Conservation (phyloP, 192 early-diverging fungal species). For the Coemansia sp. region DNA sequence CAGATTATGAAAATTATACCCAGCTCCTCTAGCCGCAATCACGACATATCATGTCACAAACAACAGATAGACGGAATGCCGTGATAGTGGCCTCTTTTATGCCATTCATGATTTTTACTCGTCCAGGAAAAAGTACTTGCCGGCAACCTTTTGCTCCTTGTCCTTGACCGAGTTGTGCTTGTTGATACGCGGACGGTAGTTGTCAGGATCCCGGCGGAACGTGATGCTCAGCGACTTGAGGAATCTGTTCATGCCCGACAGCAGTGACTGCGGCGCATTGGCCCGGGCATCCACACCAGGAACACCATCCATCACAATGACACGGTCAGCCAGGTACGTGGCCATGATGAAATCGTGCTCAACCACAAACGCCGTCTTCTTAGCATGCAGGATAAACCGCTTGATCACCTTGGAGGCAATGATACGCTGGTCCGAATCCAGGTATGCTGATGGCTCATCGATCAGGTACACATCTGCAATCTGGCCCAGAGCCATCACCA, state of each 20-base stretch:
- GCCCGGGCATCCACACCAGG: constrained; percentile 85
- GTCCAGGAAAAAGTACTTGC: constrained; percentile 69
- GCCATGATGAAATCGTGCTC: constrained; percentile 99
- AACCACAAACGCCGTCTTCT: constrained; percentile 97
- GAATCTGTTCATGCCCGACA: constrained; percentile 97
- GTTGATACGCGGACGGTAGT: constrained; percentile 98
- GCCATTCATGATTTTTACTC: constrained; percentile 26
- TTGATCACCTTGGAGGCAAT: constrained; percentile 99
- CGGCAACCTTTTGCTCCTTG: constrained; percentile 87
- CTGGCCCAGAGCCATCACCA: constrained; percentile 82
- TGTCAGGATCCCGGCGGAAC: constrained; percentile 96
- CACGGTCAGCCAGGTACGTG: constrained; percentile 94
- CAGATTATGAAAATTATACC: too few relatives aligned
- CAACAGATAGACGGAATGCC: too few relatives aligned
- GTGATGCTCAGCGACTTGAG: constrained; percentile 89
- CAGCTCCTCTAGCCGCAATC: too few relatives aligned
- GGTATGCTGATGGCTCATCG: constrained; percentile 96
- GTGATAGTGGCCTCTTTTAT: too few relatives aligned
- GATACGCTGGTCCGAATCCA: constrained; percentile 99
- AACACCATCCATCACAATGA: constrained; percentile 90
- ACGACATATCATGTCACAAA: too few relatives aligned
- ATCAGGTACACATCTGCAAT: constrained; percentile 97
- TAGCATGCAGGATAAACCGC: constrained; percentile 91
- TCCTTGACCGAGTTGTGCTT: constrained; percentile 92
- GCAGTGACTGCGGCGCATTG: constrained; percentile 81